Evolutionary conservation across 352 stramenopile genomes (phyloP).

Genomic region (Thalassiosira oceanica): DNA sequence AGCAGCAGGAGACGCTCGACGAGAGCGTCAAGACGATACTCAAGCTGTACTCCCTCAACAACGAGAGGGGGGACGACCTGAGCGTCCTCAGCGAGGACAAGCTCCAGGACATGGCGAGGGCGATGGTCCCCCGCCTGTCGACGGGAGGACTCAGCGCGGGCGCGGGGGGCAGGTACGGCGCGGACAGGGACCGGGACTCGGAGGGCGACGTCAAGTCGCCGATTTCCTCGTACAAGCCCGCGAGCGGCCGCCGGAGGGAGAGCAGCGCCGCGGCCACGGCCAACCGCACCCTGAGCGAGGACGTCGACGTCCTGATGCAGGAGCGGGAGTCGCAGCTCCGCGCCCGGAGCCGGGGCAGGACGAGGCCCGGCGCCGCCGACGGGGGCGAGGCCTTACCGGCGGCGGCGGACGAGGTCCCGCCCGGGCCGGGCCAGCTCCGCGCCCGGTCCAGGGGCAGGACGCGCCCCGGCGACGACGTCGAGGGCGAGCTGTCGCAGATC

Average conservation of each 20-base stretch:
- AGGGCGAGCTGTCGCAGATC: neutral
- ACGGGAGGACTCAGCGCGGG: no score
- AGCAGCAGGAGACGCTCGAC: constrained; percentile 43
- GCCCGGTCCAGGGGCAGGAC: neutral
- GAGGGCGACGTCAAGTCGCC: neutral
- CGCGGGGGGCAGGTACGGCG: neutral
- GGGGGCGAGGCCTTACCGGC: no score
- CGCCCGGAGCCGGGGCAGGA: neutral
- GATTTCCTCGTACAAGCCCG: neutral
- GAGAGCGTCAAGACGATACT: constrained; percentile 49
- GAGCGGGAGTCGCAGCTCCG: neutral
- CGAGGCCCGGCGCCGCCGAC: neutral
- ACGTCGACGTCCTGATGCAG: constrained; percentile 1
- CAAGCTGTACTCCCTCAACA: constrained; percentile 44
- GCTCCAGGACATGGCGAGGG: constrained; percentile 24
- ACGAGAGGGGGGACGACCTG: constrained; percentile 34
- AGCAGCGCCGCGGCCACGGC: neutral
- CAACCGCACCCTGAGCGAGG: neutral
- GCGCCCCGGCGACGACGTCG: neutral
- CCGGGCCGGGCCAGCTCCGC: no score
- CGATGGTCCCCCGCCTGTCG: constrained; percentile 32
- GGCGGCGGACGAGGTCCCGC: no score
- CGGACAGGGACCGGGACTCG: neutral
- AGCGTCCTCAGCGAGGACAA: constrained; percentile 32
- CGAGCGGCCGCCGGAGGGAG: neutral